Evolutionary conservation across 2,329 filamentous ascomycete genomes (phyloP).

Genomic region (Erysiphe pulchra): DNA sequence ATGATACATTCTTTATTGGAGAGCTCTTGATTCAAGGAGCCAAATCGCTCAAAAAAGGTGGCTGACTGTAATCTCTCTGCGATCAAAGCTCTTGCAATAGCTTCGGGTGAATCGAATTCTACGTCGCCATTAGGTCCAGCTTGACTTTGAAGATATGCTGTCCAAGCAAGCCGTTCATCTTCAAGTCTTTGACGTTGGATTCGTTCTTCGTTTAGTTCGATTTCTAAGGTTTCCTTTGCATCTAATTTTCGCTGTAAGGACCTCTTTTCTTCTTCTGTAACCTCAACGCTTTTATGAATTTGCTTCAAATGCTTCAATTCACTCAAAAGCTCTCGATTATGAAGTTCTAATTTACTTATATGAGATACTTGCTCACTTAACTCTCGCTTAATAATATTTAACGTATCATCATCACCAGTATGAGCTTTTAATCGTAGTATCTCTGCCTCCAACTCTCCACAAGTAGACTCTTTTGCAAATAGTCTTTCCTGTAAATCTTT

Average conservation of each 20-base stretch:
- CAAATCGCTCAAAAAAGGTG: conserved; percentile 56
- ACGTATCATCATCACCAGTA: conserved; percentile 62
- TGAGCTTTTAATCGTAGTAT: conserved; percentile 65
- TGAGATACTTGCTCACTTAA: conserved; percentile 80
- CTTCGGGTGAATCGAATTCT: conserved; percentile 72
- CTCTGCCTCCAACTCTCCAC: conserved; percentile 56
- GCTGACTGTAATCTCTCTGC: conserved; percentile 60
- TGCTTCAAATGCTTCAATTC: conserved; percentile 68
- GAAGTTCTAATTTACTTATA: conserved; percentile 58
- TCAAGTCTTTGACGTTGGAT: conserved; percentile 69
- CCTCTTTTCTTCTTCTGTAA: conserved; percentile 88
- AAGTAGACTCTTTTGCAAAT: conserved; percentile 39
- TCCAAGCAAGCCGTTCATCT: conserved; percentile 71
- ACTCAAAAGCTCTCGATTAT: conserved; percentile 50
- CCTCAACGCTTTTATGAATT: conserved; percentile 62
- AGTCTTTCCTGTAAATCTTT: conserved; percentile 18
- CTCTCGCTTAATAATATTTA: conserved; percentile 66
- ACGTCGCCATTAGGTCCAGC: conserved; percentile 29
- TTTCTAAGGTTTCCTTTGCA: conserved; percentile 45
- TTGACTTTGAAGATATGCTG: conserved; percentile 54
- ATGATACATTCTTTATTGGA: conserved; percentile 53
- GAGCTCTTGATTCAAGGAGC: conserved; percentile 53
- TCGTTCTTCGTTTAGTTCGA: conserved; percentile 53
- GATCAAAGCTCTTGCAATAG: conserved; percentile 60
- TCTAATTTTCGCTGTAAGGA: conserved; percentile 54